These are phyloP conservation scores for Fusarium buharicum DNA, from an alignment of 2,329 filamentous ascomycete species.

Conservation along the genomic window DNA sequence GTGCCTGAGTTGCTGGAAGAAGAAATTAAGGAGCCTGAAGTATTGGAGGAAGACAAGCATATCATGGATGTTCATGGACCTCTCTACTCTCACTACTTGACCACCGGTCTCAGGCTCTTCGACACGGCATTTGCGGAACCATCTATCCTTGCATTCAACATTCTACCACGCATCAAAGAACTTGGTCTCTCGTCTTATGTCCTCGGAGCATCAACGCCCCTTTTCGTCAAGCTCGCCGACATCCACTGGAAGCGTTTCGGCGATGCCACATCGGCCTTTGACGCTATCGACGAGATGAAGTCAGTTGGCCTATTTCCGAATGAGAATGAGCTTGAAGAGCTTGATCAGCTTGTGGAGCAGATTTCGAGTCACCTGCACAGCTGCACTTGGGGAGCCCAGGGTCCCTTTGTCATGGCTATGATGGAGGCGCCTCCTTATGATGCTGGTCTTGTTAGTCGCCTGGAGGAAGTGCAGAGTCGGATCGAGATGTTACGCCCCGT, in stretches of 20 bases:
- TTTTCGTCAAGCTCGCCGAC: slow-evolving; percentile 74
- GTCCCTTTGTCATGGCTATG: slow-evolving; percentile 53
- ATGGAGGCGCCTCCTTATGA: slow-evolving; percentile 53
- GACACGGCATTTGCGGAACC: slow-evolving; percentile 65
- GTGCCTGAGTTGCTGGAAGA: slow-evolving; percentile 16
- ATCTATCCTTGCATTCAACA: slow-evolving; percentile 67
- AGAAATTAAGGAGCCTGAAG: slow-evolving; percentile 10
- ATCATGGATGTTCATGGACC: slow-evolving; percentile 69
- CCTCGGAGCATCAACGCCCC: slow-evolving; percentile 73
- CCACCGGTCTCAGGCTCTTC: slow-evolving; percentile 66
- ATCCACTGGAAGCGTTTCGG: slow-evolving; percentile 70
- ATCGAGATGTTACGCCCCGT: background rate
- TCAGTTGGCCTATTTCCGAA: slow-evolving; percentile 69
- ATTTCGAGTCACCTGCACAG: slow-evolving; percentile 50
- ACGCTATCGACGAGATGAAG: slow-evolving; percentile 73
- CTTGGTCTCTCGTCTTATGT: slow-evolving; percentile 77
- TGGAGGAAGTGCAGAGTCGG: slow-evolving; percentile 28
- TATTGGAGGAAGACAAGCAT: slow-evolving; percentile 44
- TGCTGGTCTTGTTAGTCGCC: slow-evolving; percentile 37
- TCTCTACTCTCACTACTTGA: slow-evolving; percentile 71
- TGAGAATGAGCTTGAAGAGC: slow-evolving; percentile 35
- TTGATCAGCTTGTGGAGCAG: slow-evolving; percentile 41
- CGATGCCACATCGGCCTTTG: slow-evolving; percentile 65
- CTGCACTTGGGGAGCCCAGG: slow-evolving; percentile 52
- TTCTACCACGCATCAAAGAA: slow-evolving; percentile 74